Evolutionary conservation across 2,329 filamentous ascomycete genomes (phyloP), one percentile per base, ranked within the genome.

Genomic region (Arthrobotrys sinensis): DNA sequence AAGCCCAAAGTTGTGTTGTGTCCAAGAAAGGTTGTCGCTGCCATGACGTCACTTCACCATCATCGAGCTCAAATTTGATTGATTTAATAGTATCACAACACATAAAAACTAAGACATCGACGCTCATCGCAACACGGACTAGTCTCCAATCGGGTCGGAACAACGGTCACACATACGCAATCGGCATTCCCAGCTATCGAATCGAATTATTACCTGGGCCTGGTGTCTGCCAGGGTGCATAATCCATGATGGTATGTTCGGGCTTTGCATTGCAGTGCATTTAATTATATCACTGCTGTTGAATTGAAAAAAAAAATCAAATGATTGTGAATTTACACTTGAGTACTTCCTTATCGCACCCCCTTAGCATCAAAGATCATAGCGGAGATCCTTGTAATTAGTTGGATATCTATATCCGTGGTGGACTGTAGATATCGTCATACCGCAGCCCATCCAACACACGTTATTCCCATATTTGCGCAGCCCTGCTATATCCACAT

Each of bases 1-100:
- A 38, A 38, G 36, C 12, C 36, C 8, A 38, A 45, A 24, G 19
- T 53, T 64, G 40, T 38, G 60, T 50, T 60, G 55, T 43, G 55
- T 40, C 62, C 28, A 28, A 52, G 32, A 60, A 60, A 43, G 38
- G 43, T 10, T 24, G 32, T 52, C 60, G 45, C 21, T 36, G 34
- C 16, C 43, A 57, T 71, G 73, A 77, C 52, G 66, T 77, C 73
- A 77, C 28, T 66, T 77, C 66, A 36, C 73, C 73, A 71, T 77
- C 73, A 77, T 77, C 53, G 10, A 21, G 38, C 14, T 12, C 50
- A 16, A 48, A 48, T 53, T 24, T 28, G 11, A 43, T 43, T 19
- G 11, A 24, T 16, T 11, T 21, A 24, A 14, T 19, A 16, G 40
- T 34, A 64, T 57, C 55, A 16, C 65, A 55, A 64, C 63, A 46